Percentiles rank a stretch among this genome's conserved stretches.
phyloP scores from a whole-genome alignment of 352 stramenopile species.

The Phytophthora litchii region DNA sequence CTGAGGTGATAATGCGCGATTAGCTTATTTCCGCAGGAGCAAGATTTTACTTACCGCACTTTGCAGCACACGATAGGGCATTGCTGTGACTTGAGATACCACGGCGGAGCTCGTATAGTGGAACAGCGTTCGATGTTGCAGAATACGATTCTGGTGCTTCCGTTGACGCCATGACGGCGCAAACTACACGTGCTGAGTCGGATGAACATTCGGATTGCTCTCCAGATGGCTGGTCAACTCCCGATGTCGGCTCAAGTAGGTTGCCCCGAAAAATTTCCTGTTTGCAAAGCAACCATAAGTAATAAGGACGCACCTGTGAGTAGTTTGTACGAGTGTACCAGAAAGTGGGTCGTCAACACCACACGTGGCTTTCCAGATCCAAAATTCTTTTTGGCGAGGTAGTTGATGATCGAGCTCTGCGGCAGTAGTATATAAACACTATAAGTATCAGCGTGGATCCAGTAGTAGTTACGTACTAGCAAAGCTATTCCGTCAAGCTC shows the following conservation, averaged over 20 bases:
- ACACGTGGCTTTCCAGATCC: constrained; percentile 49
- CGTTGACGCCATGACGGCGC: constrained; percentile 63
- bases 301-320: background rate
- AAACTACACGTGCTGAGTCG: constrained; percentile 36
- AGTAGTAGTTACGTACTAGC: constrained; percentile 46
- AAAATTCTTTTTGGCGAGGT: constrained; percentile 46
- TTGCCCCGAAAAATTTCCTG: constrained; percentile 71
- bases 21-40: background rate
- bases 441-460: constrained; percentile 6
- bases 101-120: constrained; percentile 65
- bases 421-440: constrained; percentile 3
- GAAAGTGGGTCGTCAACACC: constrained; percentile 82
- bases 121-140: constrained; percentile 30
- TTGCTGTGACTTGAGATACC: constrained; percentile 78
- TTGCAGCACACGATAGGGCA: constrained; percentile 66
- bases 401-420: constrained; percentile 50
- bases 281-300: constrained; percentile 5
- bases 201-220: constrained; percentile 9
- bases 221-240: constrained; percentile 13
- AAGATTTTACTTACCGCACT: constrained; percentile 51
- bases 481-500: constrained; percentile 78
- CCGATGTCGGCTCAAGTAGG: constrained; percentile 34
- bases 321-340: constrained; percentile 45
- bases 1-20: constrained; percentile 25
- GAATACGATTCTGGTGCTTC: constrained; percentile 24